Conservation (phyloP, 139 green algal species). For the Chlorella sp. region DNA sequence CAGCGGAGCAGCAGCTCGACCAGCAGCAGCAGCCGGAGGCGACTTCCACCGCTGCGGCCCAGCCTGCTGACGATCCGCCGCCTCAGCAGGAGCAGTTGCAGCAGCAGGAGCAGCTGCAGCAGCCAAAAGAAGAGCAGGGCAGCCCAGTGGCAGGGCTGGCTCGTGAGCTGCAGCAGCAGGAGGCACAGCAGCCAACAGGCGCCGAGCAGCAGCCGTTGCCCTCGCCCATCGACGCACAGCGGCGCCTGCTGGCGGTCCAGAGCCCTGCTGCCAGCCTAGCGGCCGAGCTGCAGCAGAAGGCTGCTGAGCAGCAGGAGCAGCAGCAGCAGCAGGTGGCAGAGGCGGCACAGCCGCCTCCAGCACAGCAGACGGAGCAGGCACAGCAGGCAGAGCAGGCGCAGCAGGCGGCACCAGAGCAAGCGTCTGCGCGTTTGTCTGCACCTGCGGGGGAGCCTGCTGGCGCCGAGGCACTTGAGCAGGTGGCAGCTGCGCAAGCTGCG, state of each 20-base stretch:
- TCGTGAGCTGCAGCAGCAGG: background rate
- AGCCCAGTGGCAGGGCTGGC: background rate
- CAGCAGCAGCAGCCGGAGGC: constrained; percentile 5
- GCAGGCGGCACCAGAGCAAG: background rate
- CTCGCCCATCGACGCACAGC: background rate
- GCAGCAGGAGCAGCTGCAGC: background rate
- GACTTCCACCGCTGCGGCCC: too few species aligned
- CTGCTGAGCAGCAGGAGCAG: background rate
- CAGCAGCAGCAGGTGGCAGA: background rate
- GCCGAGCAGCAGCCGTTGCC: background rate
- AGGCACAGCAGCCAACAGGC: background rate
- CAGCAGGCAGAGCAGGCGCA: background rate
- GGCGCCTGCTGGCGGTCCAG: background rate
- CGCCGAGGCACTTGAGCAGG: background rate
- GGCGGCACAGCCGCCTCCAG: background rate
- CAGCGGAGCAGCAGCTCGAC: too few species aligned
- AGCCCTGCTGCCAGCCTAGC: background rate
- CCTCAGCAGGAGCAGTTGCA: background rate
- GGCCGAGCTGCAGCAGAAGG: background rate
- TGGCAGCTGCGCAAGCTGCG: background rate
- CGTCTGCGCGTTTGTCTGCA: too few species aligned
- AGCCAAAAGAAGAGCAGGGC: background rate
- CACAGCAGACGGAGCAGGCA: background rate
- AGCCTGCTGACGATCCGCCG: background rate
- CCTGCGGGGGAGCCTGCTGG: background rate